phyloP scores from a whole-genome alignment of 2,329 filamentous ascomycete species.

The Colletotrichum sp. region DNA sequence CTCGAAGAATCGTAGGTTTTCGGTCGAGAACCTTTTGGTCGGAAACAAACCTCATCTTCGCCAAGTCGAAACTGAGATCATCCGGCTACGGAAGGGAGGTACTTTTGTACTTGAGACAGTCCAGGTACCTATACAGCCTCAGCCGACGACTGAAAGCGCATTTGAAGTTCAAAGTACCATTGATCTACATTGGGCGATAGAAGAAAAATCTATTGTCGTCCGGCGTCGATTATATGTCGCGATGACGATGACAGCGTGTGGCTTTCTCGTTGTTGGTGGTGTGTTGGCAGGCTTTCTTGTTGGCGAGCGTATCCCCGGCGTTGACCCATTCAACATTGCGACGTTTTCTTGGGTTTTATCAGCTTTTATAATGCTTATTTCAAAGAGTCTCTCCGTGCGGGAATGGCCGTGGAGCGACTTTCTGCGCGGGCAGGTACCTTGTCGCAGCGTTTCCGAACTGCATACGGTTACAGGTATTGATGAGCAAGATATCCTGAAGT shows the following conservation, averaged over 20 bases:
- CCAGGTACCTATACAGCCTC: too few relatives aligned
- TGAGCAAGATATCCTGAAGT: constrained; percentile 27
- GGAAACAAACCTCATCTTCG: too few relatives aligned
- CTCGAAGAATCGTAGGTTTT: too few relatives aligned
- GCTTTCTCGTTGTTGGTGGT: background rate
- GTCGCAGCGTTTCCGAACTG: constrained; percentile 29
- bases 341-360: constrained; percentile 29
- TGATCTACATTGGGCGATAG: too few relatives aligned
- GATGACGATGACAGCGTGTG: rapidly evolving
- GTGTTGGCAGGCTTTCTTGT: background rate
- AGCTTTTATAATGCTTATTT: constrained; percentile 28
- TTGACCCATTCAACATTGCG: constrained; percentile 35
- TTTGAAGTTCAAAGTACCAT: too few relatives aligned
- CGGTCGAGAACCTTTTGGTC: too few relatives aligned
- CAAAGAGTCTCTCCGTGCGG: constrained; percentile 26
- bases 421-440: constrained; percentile 26
- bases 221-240: background rate
- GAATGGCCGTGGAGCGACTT: constrained; percentile 35
- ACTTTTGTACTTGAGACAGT: too few relatives aligned
- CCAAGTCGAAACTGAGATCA: too few relatives aligned
- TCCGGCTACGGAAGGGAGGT: too few relatives aligned
- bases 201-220: background rate
- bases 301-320: constrained; percentile 12
- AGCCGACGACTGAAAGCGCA: too few relatives aligned
- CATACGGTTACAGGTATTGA: constrained; percentile 24